Conservation (phyloP, 1,139 yeast species). For the Barnettozyma hawaiiensis region DNA sequence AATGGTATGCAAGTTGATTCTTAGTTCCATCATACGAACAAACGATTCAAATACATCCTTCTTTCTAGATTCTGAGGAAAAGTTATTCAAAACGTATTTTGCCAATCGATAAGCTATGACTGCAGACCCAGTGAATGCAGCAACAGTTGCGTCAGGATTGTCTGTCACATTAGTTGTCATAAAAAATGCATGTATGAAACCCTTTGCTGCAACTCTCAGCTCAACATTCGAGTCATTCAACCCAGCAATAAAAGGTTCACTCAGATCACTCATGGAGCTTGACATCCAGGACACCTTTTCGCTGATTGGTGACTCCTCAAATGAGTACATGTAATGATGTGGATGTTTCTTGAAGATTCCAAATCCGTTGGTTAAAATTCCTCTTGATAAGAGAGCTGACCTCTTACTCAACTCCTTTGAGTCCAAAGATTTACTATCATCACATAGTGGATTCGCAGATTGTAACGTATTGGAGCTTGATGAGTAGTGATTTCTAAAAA, state of each 20-base stretch:
- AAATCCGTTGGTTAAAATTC: constrained; percentile 22
- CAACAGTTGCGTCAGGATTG: constrained; percentile 19
- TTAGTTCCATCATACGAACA: constrained; percentile 21
- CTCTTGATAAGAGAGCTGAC: constrained; percentile 22
- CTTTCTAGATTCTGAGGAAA: constrained; percentile 20
- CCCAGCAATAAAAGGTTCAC: constrained; percentile 25
- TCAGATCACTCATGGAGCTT: constrained; percentile 9
- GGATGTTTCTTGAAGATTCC: constrained; percentile 25
- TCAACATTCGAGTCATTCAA: constrained; percentile 23
- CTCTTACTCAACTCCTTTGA: constrained; percentile 12
- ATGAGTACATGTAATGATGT: constrained; percentile 20
- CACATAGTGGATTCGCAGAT: constrained; percentile 1
- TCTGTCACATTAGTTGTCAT: constrained; percentile 18
- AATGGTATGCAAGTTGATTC: constrained; percentile 15
- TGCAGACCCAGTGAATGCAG: constrained; percentile 22
- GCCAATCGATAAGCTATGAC: constrained; percentile 19
- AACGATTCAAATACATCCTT: constrained; percentile 23
- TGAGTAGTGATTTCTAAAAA: constrained; percentile 22
- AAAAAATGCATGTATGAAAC: constrained; percentile 20
- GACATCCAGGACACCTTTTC: constrained; percentile 15
- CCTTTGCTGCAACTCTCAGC: constrained; percentile 19
- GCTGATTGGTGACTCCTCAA: constrained; percentile 18
- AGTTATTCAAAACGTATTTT: constrained; percentile 14
- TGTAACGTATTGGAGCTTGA: constrained; percentile 6
- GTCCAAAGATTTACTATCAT: constrained; percentile 15